Evolutionary conservation across 176 grass and related monocot genomes (phyloP).

Genomic region (Bromus sterilis): DNA sequence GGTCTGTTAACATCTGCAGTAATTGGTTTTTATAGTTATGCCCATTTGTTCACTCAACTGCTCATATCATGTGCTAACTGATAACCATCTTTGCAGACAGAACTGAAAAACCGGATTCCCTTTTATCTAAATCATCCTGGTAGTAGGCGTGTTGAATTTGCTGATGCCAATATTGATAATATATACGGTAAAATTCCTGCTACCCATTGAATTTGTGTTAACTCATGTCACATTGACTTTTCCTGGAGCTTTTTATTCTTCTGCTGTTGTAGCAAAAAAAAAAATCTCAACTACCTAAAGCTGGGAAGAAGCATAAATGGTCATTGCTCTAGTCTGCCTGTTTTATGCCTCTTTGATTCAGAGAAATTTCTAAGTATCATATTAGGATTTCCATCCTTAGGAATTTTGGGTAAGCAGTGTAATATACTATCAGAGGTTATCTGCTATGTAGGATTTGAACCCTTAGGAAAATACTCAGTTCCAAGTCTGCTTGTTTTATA

Average conservation of each 20-base stretch:
- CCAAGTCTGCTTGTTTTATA: too few species aligned
- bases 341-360: neutral
- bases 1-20: constrained; percentile 3
- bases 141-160: constrained; percentile 1
- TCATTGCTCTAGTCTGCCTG: neutral
- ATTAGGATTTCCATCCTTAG: neutral
- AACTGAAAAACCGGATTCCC: neutral
- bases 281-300: neutral
- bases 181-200: neutral
- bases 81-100: neutral
- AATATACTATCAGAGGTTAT: neutral
- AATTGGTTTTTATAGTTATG: neutral
- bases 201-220: neutral
- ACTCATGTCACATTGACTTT: neutral
- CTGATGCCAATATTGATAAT: neutral
- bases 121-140: neutral
- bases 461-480: too few species aligned
- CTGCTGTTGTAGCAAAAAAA: neutral
- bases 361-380: neutral
- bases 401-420: neutral
- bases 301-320: too few species aligned
- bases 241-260: neutral
- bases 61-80: neutral
- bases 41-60: neutral
- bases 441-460: neutral